These are phyloP conservation scores for Colletotrichum aenigma DNA, from an alignment of 2,329 filamentous ascomycete species.

Conservation along the genomic window DNA sequence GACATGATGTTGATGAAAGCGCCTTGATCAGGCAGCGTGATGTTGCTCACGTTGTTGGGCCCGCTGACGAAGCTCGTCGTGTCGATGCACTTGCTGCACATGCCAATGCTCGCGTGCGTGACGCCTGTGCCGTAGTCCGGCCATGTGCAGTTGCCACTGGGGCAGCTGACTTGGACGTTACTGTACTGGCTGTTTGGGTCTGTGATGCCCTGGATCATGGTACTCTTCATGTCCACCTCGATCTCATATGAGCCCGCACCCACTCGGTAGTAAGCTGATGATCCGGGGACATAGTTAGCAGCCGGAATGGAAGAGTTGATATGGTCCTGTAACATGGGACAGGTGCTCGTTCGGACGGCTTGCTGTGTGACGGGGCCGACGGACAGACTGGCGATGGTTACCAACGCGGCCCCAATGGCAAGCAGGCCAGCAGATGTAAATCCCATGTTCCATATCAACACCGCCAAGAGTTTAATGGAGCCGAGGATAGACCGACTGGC, in stretches of 20 bases:
- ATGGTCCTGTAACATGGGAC: not conserved
- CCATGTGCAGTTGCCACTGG: constrained; percentile 11
- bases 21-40: not conserved
- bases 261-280: constrained; percentile 21
- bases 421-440: constrained; percentile 14
- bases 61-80: constrained; percentile 6
- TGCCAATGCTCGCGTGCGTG: constrained; percentile 6
- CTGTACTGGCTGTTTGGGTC: constrained; percentile 27
- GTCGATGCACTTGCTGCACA: constrained; percentile 12
- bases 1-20: not conserved
- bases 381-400: constrained; percentile 29
- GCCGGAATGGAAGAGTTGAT: not conserved
- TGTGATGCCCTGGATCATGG: constrained; percentile 31
- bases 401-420: constrained; percentile 21
- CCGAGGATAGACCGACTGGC: constrained; percentile 32
- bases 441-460: constrained; percentile 4
- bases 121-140: constrained; percentile 9
- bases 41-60: not conserved
- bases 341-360: constrained; percentile 26
- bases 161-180: not conserved
- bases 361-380: constrained; percentile 36
- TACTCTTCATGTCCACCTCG: constrained; percentile 32
- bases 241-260: constrained; percentile 25
- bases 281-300: constrained; percentile 19
- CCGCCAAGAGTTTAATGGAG: constrained; percentile 26